These are phyloP conservation scores for Quercus berberidifolia DNA, from an alignment of 306 rosid genomes.

Conservation along the genomic window DNA sequence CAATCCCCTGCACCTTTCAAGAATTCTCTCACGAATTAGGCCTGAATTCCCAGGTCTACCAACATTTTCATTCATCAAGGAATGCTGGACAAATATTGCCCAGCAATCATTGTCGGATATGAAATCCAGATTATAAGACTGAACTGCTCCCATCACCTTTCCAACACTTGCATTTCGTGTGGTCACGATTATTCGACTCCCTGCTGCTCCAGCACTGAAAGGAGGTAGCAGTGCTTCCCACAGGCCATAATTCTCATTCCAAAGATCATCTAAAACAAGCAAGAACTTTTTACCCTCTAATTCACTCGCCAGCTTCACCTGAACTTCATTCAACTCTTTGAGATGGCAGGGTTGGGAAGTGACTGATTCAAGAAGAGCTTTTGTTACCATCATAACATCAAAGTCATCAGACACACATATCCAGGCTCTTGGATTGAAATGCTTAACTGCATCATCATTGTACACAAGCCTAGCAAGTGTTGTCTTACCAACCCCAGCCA, in stretches of 20 bases:
- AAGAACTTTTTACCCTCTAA: background rate
- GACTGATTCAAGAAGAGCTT: background rate
- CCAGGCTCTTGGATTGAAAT: background rate
- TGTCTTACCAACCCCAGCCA: background rate
- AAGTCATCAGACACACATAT: background rate
- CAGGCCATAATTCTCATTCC: background rate
- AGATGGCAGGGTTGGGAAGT: background rate
- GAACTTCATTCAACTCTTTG: background rate
- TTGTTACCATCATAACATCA: background rate
- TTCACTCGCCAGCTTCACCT: background rate
- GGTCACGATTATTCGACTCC: background rate
- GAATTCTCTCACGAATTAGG: background rate
- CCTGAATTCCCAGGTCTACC: background rate
- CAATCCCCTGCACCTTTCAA: background rate
- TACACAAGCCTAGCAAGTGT: background rate
- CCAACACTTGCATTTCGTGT: background rate
- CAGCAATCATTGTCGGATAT: background rate
- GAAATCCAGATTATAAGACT: background rate
- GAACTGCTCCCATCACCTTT: background rate
- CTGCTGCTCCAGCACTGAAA: conserved; percentile 1
- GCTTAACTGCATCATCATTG: background rate
- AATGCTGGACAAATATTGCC: background rate
- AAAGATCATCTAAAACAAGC: background rate
- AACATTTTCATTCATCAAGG: background rate
- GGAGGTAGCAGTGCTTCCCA: background rate